Evolutionary conservation across 2,329 filamentous ascomycete genomes (phyloP), one percentile per base, ranked within the genome.

Genomic region (Microsporum audouinii): DNA sequence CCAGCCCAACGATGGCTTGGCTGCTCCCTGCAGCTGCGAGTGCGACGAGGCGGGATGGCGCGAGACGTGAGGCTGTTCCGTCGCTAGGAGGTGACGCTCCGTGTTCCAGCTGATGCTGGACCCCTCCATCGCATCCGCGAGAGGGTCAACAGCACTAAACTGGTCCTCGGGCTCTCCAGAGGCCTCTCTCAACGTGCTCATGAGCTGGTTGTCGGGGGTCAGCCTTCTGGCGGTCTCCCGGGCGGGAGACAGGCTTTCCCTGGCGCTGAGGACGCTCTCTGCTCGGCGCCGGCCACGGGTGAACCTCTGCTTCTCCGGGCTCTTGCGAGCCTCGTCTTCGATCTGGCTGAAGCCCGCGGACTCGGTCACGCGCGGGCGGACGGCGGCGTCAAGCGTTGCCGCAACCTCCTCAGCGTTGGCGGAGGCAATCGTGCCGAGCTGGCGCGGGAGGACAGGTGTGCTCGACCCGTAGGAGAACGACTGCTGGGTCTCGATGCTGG

Each of bases 391-490:
- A 12, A 76, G 71, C 12, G 63, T 68, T 36, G 68, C 65, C 10
- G 71, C 73, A 61, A 76, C 70, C 49, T 73, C 68, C 2, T 61
- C 58, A 27, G 72, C 61, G 45, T 68, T 68, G 65, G 71, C 69
- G 3, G 65, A 65, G 12, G 70, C 68, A 39, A 70, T 66, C 2
- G 69, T 63, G n/a, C 67, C 63, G 31, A 75, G 66, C 64, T 69
- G 69, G 53, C 69, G 68, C 7, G 75, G 74, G 23, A 76, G 65
- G 29, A 69, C 65, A 14, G 72, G 69, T 10, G 71, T 71, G 27
- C 69, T 70, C 5, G 73, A 71, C 33, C 75, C 75, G 68, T 77
- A 76, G 12, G 72, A 72, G 61, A 72, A 76, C 0, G 75, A 75
- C 53, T 72, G 71, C 59, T 72, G 71, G 29, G 71, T 71, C 45